Evolutionary conservation across 1,284 basidiomycete genomes (phyloP).

Genomic region (Inonotus hispidus): DNA sequence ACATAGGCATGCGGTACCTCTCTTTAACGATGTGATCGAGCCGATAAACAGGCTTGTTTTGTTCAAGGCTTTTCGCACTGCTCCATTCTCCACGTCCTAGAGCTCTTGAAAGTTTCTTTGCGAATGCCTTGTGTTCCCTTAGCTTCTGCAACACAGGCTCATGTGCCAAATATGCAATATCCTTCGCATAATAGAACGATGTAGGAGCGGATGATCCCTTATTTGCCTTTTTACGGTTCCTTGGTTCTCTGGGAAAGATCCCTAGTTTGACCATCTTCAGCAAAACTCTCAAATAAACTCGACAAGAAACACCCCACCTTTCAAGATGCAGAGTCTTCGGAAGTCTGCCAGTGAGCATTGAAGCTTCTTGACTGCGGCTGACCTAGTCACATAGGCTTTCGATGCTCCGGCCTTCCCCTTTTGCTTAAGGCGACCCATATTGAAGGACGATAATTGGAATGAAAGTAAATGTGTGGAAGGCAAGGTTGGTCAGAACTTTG

Average conservation of each 20-base stretch:
- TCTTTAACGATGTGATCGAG: conserved; percentile 99
- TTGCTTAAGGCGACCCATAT: conserved; percentile 85
- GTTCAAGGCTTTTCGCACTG: conserved; percentile 90
- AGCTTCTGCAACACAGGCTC: conserved; percentile 96
- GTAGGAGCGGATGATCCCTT: conserved; percentile 97
- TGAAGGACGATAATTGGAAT: not conserved
- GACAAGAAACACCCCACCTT: conserved; percentile 54
- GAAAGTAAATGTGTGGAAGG: not conserved
- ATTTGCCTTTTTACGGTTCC: conserved; percentile 90
- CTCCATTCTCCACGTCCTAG: conserved; percentile 94
- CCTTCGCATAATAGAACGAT: conserved; percentile 98
- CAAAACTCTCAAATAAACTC: conserved; percentile 3
- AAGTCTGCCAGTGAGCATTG: conserved; percentile 98
- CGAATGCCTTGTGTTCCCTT: conserved; percentile 97
- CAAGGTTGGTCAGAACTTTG: not conserved
- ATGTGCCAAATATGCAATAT: conserved; percentile 96
- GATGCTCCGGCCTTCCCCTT: conserved; percentile 92
- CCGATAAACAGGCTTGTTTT: conserved; percentile 83
- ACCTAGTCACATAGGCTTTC: conserved; percentile 93
- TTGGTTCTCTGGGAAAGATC: conserved; percentile 96
- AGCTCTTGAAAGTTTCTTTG: conserved; percentile 93
- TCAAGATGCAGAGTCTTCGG: conserved; percentile 94
- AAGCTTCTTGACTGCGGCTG: conserved; percentile 85
- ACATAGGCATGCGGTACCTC: conserved; percentile 46
- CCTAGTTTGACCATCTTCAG: conserved; percentile 42